phyloP scores from a whole-genome alignment of 1,284 basidiomycete species.

The Fomitopsis palustris region DNA sequence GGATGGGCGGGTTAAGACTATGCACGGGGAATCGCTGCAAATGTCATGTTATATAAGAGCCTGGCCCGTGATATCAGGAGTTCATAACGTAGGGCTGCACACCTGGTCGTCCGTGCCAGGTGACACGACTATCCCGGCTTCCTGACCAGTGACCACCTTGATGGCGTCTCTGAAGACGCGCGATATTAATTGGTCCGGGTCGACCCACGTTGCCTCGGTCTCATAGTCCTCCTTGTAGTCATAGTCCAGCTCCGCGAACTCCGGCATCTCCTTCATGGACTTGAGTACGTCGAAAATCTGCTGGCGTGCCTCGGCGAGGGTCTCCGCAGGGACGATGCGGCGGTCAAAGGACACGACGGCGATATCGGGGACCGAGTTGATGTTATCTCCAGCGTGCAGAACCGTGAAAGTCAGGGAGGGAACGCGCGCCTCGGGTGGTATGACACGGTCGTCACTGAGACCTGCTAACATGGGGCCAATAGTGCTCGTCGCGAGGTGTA shows the following conservation, averaged over 20 bases:
- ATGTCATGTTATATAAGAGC: neutral
- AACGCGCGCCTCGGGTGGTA: slow-evolving; percentile 7
- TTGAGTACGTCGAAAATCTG: slow-evolving; percentile 6
- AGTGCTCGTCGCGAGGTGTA: slow-evolving; percentile 5
- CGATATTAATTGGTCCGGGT: slow-evolving; percentile 8
- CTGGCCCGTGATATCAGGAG: no score
- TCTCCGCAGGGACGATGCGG: slow-evolving; percentile 11
- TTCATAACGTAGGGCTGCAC: no score
- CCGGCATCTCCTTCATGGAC: neutral
- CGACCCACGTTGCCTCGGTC: slow-evolving; percentile 10
- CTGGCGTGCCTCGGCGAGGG: slow-evolving; percentile 7
- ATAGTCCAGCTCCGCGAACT: slow-evolving; percentile 1
- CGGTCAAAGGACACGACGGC: slow-evolving; percentile 8
- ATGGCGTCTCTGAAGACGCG: slow-evolving; percentile 8
- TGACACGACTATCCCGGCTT: slow-evolving; percentile 9
- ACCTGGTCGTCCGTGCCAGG: slow-evolving; percentile 13
- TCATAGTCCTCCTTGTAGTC: slow-evolving; percentile 9
- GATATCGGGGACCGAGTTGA: slow-evolving; percentile 8
- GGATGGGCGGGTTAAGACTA: slow-evolving; percentile 2
- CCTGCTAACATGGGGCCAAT: slow-evolving; percentile 2
- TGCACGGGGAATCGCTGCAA: slow-evolving; percentile 10
- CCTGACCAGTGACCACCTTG: slow-evolving; percentile 5
- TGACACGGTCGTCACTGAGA: slow-evolving; percentile 5
- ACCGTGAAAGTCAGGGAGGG: slow-evolving; percentile 10
- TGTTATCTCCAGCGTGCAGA: slow-evolving; percentile 4